Base-by-base conservation (phyloP, 1,284 basidiomycete genomes). In the Meira nashicola region DNA sequence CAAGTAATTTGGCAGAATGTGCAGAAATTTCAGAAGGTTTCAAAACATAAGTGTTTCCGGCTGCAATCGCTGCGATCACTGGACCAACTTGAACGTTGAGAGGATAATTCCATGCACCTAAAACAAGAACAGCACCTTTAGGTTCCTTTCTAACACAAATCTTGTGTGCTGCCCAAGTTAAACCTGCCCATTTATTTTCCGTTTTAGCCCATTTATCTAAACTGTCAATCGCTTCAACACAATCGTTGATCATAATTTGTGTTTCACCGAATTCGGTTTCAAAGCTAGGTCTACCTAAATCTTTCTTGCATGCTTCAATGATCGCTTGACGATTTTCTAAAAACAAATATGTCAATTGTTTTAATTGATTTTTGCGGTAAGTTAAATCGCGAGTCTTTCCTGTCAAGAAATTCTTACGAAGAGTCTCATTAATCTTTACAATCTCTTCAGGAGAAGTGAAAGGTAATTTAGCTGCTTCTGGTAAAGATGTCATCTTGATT, bases 21-120 rank as follows among this genome's bases (percentile, higher is more conserved):
- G 87, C 84, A 0, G 86, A 82, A n/a, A 86, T 81, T 77, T 95
- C 92, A 0, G 90, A 89, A 0, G 88, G 88, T 79, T 78, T 78
- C 54, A 78, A 61, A 87, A 80, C 62, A 14, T 71, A 73, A 1
- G 79, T 76, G 66, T 79, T 79, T 11, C 80, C 80, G 7, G 79
- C 80, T 5, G 80, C 71, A 57, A 81, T 79, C 17, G 80, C 80
- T 19, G 73, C 78, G 46, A 80, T 64, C n/a, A 80, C 58, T 15
- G 80, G 80, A n/a, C 70, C 69, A 40, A 81, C 54, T 51, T 72
- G 66, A 23, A 79, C 64, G 17, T 72, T 66, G 59, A 77, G 60
- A 21, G 74, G 74, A 55, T 77, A 77, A 63, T 77, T 77, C 73
- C 71, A 73, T 9, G 67, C 82, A 44, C 82, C 79, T 25, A 83